Conservation (phyloP, 106 monocot species). For the Allium sativum region DNA sequence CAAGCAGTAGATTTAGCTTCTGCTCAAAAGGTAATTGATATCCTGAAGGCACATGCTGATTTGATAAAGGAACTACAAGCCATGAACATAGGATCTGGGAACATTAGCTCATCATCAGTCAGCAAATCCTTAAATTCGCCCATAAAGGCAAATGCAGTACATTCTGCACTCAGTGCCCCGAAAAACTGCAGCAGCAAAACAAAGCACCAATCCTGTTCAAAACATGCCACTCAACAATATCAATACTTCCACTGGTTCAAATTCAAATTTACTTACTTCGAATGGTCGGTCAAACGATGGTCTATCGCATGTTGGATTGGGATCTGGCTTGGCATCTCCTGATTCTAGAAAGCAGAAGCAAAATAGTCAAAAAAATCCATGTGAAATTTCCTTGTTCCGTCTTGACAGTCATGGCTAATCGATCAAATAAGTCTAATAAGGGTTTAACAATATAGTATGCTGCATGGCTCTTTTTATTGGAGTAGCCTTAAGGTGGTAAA, state of each 20-base stretch:
- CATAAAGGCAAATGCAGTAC: slow-evolving; percentile 65
- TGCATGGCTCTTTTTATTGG: no score
- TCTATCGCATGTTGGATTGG: slow-evolving; percentile 64
- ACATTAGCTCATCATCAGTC: slow-evolving; percentile 16
- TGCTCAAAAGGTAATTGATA: background rate
- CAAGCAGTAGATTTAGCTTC: background rate
- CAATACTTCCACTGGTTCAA: background rate
- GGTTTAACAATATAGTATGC: no score
- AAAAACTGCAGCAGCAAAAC: slow-evolving; percentile 76
- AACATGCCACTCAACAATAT: slow-evolving; percentile 16
- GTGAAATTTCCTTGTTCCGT: no score
- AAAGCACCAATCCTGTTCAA: slow-evolving; percentile 46
- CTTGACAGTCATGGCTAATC: no score
- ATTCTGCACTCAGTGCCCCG: slow-evolving; percentile 67
- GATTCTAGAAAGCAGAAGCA: slow-evolving; percentile 78
- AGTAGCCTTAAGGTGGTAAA: no score
- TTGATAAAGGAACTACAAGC: slow-evolving; percentile 71
- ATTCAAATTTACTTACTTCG: slow-evolving; percentile 29
- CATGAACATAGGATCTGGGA: slow-evolving; percentile 22
- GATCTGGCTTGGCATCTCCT: slow-evolving; percentile 48
- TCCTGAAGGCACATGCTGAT: no score
- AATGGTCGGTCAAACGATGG: slow-evolving; percentile 36
- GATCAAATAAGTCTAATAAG: no score
- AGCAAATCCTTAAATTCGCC: slow-evolving; percentile 44
- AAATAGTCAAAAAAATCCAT: slow-evolving; percentile 14